These are phyloP conservation scores for Chlamydomonas sp. DNA, from an alignment of 139 green algal genomes.

Conservation along the genomic window DNA sequence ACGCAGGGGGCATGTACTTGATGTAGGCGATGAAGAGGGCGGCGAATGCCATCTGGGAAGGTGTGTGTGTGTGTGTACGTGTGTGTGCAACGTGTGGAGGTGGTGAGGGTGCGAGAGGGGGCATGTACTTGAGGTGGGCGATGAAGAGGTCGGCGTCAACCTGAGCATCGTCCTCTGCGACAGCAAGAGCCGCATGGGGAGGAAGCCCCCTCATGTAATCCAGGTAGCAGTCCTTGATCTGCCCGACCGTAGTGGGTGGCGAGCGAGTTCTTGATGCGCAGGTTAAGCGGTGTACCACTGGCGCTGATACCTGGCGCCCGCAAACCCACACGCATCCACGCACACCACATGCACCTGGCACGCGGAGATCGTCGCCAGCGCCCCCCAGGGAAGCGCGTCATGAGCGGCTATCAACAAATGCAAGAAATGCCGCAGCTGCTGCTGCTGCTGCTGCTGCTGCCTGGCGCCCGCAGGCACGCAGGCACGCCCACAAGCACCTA, in stretches of 20 bases:
- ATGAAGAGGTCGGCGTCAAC: background rate
- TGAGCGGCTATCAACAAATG: background rate
- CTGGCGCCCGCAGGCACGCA: too few relatives aligned
- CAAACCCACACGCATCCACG: too few relatives aligned
- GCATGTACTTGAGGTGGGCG: too few relatives aligned
- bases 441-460: background rate
- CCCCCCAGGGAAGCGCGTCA: background rate
- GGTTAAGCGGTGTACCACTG: background rate
- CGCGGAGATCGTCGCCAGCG: too few relatives aligned
- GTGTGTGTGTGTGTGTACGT: background rate
- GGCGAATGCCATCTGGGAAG: slow-evolving; percentile 19
- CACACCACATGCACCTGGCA: too few relatives aligned
- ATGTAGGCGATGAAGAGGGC: slow-evolving; percentile 65
- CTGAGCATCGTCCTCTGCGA: background rate
- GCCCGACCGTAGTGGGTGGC: too few relatives aligned
- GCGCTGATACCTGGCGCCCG: background rate
- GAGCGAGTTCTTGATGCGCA: too few relatives aligned
- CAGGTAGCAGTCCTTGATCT: too few relatives aligned
- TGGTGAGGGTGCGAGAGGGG: background rate
- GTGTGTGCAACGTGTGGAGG: background rate
- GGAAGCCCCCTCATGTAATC: background rate
- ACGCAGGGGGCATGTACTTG: slow-evolving; percentile 23
- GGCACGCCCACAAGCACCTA: too few relatives aligned
- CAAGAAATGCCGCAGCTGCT: background rate
- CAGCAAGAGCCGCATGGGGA: background rate